These are phyloP conservation scores for Boletus rubescentipes DNA, from an alignment of 768 basidiomycete genomes.

Conservation along the genomic window DNA sequence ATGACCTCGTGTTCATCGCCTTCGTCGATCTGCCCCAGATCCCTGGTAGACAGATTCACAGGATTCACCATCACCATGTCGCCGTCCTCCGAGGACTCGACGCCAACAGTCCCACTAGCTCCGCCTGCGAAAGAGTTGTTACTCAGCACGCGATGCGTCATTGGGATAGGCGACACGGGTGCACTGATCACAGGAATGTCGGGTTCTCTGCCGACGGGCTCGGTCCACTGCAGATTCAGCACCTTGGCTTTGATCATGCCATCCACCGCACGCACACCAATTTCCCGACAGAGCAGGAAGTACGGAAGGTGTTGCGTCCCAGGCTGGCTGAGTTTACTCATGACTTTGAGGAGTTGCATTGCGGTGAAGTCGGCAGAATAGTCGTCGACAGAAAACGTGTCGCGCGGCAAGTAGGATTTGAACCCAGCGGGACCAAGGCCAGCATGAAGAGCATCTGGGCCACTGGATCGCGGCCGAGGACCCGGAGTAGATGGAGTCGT, in stretches of 20 bases:
- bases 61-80: conserved; percentile 47
- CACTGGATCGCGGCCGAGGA: conserved; percentile 35
- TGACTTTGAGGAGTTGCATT: conserved; percentile 77
- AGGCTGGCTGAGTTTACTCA: conserved; percentile 70
- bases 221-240: conserved; percentile 75
- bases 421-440: conserved; percentile 61
- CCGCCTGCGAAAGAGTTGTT: conserved; percentile 27
- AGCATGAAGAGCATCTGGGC: conserved; percentile 54
- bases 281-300: conserved; percentile 77
- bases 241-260: conserved; percentile 81
- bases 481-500: conserved; percentile 33
- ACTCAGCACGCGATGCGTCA: conserved; percentile 28
- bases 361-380: conserved; percentile 71
- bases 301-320: conserved; percentile 68
- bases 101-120: conserved; percentile 43
- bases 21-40: conserved; percentile 47
- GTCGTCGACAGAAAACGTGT: conserved; percentile 37
- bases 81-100: conserved; percentile 42
- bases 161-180: conserved; percentile 27
- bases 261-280: conserved; percentile 82
- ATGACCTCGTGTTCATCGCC: conserved; percentile 56
- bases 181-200: conserved; percentile 29
- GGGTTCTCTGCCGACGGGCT: conserved; percentile 59
- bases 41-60: conserved; percentile 38
- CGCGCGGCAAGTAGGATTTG: conserved; percentile 46